A percentile compares a stretch with the other conserved stretches of the same genome.
phyloP scores from a whole-genome alignment of 2,329 filamentous ascomycete species.

The Chrysoporthe austroafricana region DNA sequence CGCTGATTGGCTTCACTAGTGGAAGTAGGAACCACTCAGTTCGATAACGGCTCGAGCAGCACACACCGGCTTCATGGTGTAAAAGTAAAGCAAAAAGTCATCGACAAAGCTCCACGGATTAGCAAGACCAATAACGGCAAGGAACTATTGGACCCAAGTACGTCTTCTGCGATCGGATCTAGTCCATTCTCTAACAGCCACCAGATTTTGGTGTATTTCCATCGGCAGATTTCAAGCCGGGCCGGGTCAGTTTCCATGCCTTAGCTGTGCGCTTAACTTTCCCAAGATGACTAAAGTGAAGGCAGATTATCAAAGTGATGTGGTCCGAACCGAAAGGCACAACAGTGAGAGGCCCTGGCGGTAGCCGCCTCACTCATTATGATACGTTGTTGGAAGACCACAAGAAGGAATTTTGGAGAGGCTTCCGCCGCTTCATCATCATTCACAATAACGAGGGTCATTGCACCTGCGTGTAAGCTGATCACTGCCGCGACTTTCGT shows the following conservation, averaged over 20 bases:
- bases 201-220: background rate
- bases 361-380: constrained; percentile 37
- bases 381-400: constrained; percentile 32
- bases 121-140: background rate
- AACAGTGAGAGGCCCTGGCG: constrained; percentile 1
- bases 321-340: constrained; percentile 53
- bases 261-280: background rate
- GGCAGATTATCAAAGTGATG: constrained; percentile 58
- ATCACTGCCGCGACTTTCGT: background rate
- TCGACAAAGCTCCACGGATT: background rate
- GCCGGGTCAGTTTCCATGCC: constrained; percentile 10
- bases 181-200: background rate
- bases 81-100: background rate
- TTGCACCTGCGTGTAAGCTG: constrained; percentile 59
- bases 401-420: constrained; percentile 48
- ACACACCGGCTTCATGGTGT: background rate
- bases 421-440: constrained; percentile 59
- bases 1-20: background rate
- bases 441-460: constrained; percentile 56
- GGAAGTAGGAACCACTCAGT: no score
- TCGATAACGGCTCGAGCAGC: no score
- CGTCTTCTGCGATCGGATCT: background rate
- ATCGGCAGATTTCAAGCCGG: background rate
- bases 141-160: background rate
- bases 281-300: background rate